Evolutionary conservation across 2,329 filamentous ascomycete genomes (phyloP).

Genomic region (Xylaria polymorpha): DNA sequence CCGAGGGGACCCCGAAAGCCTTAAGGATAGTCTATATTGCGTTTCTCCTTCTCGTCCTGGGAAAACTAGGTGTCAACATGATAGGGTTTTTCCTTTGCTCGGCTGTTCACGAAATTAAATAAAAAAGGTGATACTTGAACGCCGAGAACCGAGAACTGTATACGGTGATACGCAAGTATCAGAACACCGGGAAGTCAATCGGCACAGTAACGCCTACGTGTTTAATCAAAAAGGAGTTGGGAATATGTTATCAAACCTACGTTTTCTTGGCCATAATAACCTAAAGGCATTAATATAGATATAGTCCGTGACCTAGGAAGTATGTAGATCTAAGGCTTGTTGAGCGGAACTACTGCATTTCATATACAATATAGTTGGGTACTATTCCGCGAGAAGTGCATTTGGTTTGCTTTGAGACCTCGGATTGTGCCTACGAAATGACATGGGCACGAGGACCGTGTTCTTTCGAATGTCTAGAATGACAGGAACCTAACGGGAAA

Average conservation of each 20-base stretch:
- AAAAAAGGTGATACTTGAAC: no score
- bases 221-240: not conserved
- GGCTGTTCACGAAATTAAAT: not conserved
- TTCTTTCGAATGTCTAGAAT: not conserved
- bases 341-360: not conserved
- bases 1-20: no score
- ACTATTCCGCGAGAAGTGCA: not conserved
- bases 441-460: not conserved
- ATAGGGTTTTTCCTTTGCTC: not conserved
- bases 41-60: not conserved
- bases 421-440: not conserved
- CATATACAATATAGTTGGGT: not conserved
- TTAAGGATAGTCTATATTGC: not conserved
- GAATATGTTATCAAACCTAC: not conserved
- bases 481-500: not conserved
- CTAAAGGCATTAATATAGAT: not conserved
- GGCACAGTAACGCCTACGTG: not conserved
- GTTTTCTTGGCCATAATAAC: not conserved
- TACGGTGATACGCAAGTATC: not conserved
- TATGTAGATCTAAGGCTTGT: not conserved
- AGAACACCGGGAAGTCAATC: not conserved
- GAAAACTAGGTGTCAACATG: not conserved
- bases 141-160: not conserved
- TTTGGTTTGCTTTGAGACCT: not conserved
- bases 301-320: not conserved